A percentile compares a stretch with the other conserved stretches of the same genome.
Conservation (phyloP, 1,284 basidiomycete species). For the Termitomyces sp. region DNA sequence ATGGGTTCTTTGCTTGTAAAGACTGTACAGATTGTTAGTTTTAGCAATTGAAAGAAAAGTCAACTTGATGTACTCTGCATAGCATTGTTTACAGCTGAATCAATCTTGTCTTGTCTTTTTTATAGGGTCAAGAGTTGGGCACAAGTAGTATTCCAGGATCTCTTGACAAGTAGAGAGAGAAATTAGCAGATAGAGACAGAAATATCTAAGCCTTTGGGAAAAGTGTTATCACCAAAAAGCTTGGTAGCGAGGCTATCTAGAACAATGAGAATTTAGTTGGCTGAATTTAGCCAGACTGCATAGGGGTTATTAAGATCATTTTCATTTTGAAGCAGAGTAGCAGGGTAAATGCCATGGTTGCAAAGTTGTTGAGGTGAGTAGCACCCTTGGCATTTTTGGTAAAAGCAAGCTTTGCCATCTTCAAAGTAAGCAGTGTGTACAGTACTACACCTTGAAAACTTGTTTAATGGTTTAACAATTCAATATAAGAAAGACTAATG, state of each 20-base stretch:
- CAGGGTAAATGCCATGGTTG: not conserved
- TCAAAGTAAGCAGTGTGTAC: too few species aligned
- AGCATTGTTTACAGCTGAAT: not conserved
- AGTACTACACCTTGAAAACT: too few species aligned
- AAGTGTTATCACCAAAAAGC: not conserved
- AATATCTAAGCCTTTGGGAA: not conserved
- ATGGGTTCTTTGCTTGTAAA: constrained; percentile 12
- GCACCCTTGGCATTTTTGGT: too few species aligned
- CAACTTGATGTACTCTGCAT: too few species aligned
- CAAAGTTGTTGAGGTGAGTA: too few species aligned
- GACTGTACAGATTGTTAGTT: too few species aligned
- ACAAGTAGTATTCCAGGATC: not conserved
- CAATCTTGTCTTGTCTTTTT: not conserved
- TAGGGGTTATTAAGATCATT: not conserved
- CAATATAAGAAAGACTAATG: too few species aligned
- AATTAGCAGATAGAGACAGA: not conserved
- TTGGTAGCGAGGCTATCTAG: not conserved
- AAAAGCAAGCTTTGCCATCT: too few species aligned
- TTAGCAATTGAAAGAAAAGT: too few species aligned
- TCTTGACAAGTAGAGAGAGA: not conserved
- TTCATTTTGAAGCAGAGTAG: not conserved
- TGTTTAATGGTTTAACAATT: too few species aligned
- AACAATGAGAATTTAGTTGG: not conserved
- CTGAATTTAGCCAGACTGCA: not conserved
- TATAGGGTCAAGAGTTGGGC: not conserved